Evolutionary conservation across 2,329 filamentous ascomycete species (phyloP).

Genomic region (Plenodomus biglobosus): DNA sequence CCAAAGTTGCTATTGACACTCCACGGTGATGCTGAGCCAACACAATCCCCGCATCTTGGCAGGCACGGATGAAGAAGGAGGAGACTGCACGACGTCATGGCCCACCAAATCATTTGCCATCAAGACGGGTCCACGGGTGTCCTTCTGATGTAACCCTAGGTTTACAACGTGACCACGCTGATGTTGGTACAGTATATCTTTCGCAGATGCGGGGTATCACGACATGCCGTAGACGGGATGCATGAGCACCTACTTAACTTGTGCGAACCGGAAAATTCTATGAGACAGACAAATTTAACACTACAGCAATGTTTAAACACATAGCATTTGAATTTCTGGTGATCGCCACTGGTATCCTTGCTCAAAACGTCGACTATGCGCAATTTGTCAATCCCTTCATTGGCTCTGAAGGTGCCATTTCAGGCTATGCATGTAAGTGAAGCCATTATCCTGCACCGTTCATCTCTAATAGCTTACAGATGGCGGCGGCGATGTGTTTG

Average conservation of each 20-base stretch:
- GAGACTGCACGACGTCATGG: conserved; percentile 19
- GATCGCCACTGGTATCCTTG: conserved; percentile 1
- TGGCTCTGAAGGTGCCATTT: conserved; percentile 50
- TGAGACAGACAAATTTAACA: too few relatives aligned
- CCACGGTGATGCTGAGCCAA: background rate
- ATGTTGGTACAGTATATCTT: too few relatives aligned
- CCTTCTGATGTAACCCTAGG: background rate
- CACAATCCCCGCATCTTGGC: conserved; percentile 20
- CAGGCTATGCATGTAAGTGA: conserved; percentile 41
- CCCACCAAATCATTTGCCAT: background rate
- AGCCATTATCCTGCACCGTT: background rate
- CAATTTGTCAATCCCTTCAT: conserved; percentile 51
- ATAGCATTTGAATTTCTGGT: background rate
- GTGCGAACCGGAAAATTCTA: too few relatives aligned
- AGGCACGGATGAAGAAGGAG: conserved; percentile 17
- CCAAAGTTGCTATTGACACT: too few relatives aligned
- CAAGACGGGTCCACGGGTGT: too few relatives aligned
- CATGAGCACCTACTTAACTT: too few relatives aligned
- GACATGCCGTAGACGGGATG: too few relatives aligned
- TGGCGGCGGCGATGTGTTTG: conserved; percentile 46
- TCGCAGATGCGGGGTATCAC: too few relatives aligned
- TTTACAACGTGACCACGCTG: background rate
- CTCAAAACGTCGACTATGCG: conserved; percentile 33
- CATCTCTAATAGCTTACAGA: conserved; percentile 23
- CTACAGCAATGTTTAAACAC: background rate